Evolutionary conservation across 176 grass and related monocot genomes (phyloP), one percentile per base, ranked within the genome.

Genomic region (Tillandsia leiboldiana): DNA sequence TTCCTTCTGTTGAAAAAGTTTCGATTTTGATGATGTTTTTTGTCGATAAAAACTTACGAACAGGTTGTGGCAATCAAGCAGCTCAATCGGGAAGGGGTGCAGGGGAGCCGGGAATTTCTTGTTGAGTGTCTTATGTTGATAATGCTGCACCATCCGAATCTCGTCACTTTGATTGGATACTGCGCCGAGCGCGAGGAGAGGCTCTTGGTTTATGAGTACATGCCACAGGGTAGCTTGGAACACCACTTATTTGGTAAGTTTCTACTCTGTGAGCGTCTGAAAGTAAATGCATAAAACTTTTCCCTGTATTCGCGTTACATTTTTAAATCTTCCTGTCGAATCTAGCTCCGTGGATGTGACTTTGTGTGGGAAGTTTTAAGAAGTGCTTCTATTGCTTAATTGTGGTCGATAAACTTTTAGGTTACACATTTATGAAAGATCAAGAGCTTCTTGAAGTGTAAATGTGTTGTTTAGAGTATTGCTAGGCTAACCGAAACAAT

Each of bases 61-160:
- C 71, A 93, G 90, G 86, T 84, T 81, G 90, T 93, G 75, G 90
- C 90, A 29, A 78, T 93, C 52, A 89, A 93, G 79, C 86, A 93
- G 49, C 90, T 93, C 76, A 83, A 93, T 75, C 65, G 70, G 70
- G 73, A 82, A 72, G 86, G 90, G 26, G 64, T 93, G 71, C 90
- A 93, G 73, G 90, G 90, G 64, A 93, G 81, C 62, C 80, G 77
- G 70, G 90, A 93, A 83, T 93, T 93, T 74, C 80, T 93, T 61
- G 86, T 93, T 53, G 90, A 93, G 83, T 83, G 88, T 76, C 74
- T 89, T 51, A 93, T 93, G 90, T 80, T 93, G 49, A 89, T 65
- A 29, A 76, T 93, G 63, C 27, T 89, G 49, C 90, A 89, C 68
- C 86, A 93, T 13, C 79, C 77, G 53, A 87, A 93, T 86, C 83